Evolutionary conservation across 2,329 filamentous ascomycete species (phyloP).

Genomic region (Beauveria rudraprayagi): DNA sequence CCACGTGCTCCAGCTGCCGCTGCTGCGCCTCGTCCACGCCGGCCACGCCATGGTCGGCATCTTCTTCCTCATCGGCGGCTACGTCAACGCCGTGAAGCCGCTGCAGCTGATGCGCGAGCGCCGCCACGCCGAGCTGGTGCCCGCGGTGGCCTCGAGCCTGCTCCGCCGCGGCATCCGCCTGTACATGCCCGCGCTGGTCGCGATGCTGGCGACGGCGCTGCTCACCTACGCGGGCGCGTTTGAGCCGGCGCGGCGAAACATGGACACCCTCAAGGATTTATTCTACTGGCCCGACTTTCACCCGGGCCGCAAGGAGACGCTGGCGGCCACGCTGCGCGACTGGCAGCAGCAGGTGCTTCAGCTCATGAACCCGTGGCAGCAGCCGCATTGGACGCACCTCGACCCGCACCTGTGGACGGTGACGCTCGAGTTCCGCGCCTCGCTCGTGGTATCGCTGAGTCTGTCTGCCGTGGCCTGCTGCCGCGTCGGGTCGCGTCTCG

Average conservation of each 20-base stretch:
- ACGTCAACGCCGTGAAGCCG: conserved; percentile 7
- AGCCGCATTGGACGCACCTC: conserved; percentile 1
- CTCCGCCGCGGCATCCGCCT: not conserved
- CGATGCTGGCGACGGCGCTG: not conserved
- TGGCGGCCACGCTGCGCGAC: not conserved
- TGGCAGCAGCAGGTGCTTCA: not conserved
- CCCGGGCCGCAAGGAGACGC: not conserved
- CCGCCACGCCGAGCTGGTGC: not conserved
- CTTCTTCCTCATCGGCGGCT: conserved; percentile 14
- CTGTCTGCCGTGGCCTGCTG: not conserved
- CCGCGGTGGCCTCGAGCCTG: not conserved
- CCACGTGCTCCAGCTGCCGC: conserved; percentile 8
- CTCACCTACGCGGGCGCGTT: not conserved
- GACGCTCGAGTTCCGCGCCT: conserved; percentile 6
- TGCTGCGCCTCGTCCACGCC: conserved; percentile 7
- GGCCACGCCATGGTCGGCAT: conserved; percentile 13
- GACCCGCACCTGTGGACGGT: conserved; percentile 11
- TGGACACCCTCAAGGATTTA: not conserved
- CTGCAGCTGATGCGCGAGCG: not conserved
- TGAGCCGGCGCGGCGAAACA: not conserved
- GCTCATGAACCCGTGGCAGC: not conserved
- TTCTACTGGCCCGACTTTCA: conserved; percentile 7
- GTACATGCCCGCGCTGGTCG: not conserved
- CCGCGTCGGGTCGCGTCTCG: not conserved
- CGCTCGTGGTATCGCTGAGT: not conserved